phyloP scores from a whole-genome alignment of 768 basidiomycete species.

The Xerocomellus amylosporus region DNA sequence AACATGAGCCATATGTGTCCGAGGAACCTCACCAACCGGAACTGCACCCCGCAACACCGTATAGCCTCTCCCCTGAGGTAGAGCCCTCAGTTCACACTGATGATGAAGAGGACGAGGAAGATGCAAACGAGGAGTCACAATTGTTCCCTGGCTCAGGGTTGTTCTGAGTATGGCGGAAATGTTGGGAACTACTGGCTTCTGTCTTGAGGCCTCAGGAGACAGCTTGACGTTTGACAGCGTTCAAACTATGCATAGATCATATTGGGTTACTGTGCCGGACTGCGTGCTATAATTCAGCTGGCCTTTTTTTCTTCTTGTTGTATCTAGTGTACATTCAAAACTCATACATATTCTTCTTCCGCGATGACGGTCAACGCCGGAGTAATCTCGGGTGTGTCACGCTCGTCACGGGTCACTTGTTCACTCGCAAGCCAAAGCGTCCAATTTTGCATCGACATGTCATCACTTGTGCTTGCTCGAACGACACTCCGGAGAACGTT shows the following conservation, averaged over 20 bases:
- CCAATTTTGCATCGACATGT: constrained; percentile 15
- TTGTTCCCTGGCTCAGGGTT: constrained; percentile 44
- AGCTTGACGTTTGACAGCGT: not conserved
- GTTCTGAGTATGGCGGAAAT: constrained; percentile 27
- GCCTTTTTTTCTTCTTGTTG: constrained; percentile 16
- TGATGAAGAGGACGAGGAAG: constrained; percentile 21
- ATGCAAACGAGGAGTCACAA: constrained; percentile 34
- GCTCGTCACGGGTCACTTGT: not conserved
- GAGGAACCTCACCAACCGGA: constrained; percentile 20
- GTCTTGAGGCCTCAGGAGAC: not conserved
- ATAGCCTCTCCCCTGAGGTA: constrained; percentile 27
- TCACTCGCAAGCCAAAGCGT: not conserved
- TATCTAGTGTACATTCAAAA: constrained; percentile 22
- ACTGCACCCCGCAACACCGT: constrained; percentile 21
- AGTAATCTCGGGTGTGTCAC: not conserved
- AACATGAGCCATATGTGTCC: constrained; percentile 26
- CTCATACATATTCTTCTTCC: not conserved
- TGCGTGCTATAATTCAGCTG: constrained; percentile 6
- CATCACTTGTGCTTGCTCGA: constrained; percentile 14
- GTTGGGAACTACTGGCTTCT: too few relatives aligned
- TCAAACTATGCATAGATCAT: constrained; percentile 15
- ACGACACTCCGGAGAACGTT: constrained; percentile 10
- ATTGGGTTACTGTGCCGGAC: constrained; percentile 8
- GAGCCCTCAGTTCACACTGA: constrained; percentile 7
- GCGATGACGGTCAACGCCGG: too few relatives aligned